Evolutionary conservation across 2,329 filamentous ascomycete species (phyloP).

Genomic region (Exutisphaerella laricina): DNA sequence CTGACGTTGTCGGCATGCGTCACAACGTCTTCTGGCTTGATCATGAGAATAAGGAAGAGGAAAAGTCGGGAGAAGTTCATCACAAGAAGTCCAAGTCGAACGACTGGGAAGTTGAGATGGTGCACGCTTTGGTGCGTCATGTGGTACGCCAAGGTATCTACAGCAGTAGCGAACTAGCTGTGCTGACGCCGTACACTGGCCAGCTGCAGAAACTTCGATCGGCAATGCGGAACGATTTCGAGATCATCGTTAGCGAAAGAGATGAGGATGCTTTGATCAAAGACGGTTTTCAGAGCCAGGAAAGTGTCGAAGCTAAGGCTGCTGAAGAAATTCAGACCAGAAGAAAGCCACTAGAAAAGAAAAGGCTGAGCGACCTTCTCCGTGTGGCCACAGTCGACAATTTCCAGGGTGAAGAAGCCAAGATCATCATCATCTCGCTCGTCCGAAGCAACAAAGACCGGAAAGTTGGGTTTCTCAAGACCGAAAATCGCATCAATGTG

Average conservation of each 20-base stretch:
- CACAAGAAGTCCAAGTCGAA: constrained; percentile 47
- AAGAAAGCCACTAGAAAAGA: constrained; percentile 27
- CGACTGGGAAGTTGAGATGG: constrained; percentile 59
- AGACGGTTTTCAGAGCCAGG: constrained; percentile 15
- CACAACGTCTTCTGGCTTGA: constrained; percentile 56
- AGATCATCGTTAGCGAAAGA: constrained; percentile 56
- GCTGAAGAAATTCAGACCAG: constrained; percentile 24
- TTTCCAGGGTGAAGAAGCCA: constrained; percentile 72
- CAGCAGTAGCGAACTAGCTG: constrained; percentile 56
- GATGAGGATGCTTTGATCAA: constrained; percentile 11
- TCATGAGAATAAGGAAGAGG: constrained; percentile 50
- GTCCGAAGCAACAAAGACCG: constrained; percentile 61
- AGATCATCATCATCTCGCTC: constrained; percentile 64
- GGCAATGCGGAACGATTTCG: constrained; percentile 5
- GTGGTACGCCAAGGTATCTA: constrained; percentile 61
- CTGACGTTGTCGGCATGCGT: constrained; percentile 47
- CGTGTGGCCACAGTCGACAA: constrained; percentile 50
- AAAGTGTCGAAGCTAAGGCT: constrained; percentile 1
- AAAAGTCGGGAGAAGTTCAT: constrained; percentile 14
- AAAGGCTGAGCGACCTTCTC: constrained; percentile 10
- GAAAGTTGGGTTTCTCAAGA: constrained; percentile 59
- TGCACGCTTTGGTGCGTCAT: constrained; percentile 57
- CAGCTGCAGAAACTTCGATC: constrained; percentile 51
- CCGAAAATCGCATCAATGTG: constrained; percentile 65
- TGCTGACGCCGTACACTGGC: constrained; percentile 61